Evolutionary conservation across 306 rosid species (phyloP), one percentile per base, ranked within the genome.

Genomic region (Mimosa bimucronata): DNA sequence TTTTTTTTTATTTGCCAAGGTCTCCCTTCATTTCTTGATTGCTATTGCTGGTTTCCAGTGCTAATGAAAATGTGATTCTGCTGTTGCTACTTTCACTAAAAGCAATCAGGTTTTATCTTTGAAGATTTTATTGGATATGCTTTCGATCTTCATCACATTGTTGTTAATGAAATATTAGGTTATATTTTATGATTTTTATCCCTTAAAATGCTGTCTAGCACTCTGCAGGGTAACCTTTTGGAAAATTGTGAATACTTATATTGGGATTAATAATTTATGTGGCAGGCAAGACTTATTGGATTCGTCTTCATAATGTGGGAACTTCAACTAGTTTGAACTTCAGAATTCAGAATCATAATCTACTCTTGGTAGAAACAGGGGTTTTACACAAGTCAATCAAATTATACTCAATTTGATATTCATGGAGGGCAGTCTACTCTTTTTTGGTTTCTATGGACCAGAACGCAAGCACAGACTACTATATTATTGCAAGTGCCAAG

Each of bases 341-440:
- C 65, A 58, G 30, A 58, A 58, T 58, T 58, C 65, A 58, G 65
- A 58, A 58, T 58, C 65, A 58, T 58, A 58, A 58, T 58, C 31
- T 58, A 3, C 65, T 25, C 18, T 5, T 58, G 16, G 65, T 58
- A 25, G 65, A 58, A 58, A 58, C 65, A 11, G 65, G 65, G 65
- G 31, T 58, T 0, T 58, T 58, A 25, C 65, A 58, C 65, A 25
- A 58, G 16, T 23, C 65, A 58, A 58, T 58, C 65, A 25, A 23
- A 58, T 25, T 58, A 23, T 11, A 23, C 31, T 58, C 65, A 58
- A 25, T 58, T 58, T 58, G 65, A 58, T 23, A 58, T 58, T 58
- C 65, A 58, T 58, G 65, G 9, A 21, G 65, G 65, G 65, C 65
- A 58, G 31, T 58, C 65, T 58, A 58, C 65, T 23, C 65, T 23